Evolutionary conservation across 2,329 filamentous ascomycete species (phyloP).

Genomic region (Cladosporium sp.): DNA sequence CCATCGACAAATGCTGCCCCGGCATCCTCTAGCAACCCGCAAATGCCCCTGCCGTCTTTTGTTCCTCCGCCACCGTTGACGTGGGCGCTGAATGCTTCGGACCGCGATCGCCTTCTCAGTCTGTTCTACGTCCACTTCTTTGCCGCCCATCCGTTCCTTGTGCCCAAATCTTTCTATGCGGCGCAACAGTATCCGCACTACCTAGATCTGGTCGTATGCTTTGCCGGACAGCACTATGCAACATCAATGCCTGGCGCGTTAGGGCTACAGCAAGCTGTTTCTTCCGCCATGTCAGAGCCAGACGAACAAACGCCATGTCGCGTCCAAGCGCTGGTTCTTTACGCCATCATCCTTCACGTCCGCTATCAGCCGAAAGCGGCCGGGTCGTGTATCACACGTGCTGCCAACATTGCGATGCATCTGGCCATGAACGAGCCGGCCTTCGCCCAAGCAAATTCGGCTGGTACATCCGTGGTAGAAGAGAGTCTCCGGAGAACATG

Average conservation of each 20-base stretch:
- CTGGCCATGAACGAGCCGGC: constrained; percentile 69
- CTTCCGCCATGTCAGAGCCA: constrained; percentile 50
- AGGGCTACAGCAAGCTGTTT: constrained; percentile 28
- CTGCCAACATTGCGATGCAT: constrained; percentile 68
- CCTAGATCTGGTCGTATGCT: constrained; percentile 53
- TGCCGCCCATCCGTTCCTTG: constrained; percentile 52
- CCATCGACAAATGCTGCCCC: constrained; percentile 40
- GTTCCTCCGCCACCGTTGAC: constrained; percentile 25
- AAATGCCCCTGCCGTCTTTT: too few species aligned
- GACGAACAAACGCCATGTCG: constrained; percentile 42
- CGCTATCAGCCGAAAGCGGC: constrained; percentile 67
- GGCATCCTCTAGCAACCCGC: constrained; percentile 49
- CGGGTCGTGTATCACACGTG: constrained; percentile 61
- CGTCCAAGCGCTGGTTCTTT: constrained; percentile 73
- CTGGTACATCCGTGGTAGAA: constrained; percentile 40
- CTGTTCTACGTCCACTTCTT: constrained; percentile 56
- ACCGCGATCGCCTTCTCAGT: constrained; percentile 42
- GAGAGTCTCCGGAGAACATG: constrained; percentile 86
- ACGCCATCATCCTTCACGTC: constrained; percentile 74
- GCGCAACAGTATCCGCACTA: constrained; percentile 41
- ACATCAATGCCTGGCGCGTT: constrained; percentile 33
- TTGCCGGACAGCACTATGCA: constrained; percentile 53
- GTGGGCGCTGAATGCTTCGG: constrained; percentile 14
- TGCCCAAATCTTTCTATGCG: constrained; percentile 43
- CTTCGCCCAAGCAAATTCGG: constrained; percentile 48